Percentiles rank a stretch among this genome's conserved stretches.
These are phyloP conservation scores for Sclerotiophoma versabilis DNA, from an alignment of 2,329 filamentous ascomycete genomes.

Conservation along the genomic window DNA sequence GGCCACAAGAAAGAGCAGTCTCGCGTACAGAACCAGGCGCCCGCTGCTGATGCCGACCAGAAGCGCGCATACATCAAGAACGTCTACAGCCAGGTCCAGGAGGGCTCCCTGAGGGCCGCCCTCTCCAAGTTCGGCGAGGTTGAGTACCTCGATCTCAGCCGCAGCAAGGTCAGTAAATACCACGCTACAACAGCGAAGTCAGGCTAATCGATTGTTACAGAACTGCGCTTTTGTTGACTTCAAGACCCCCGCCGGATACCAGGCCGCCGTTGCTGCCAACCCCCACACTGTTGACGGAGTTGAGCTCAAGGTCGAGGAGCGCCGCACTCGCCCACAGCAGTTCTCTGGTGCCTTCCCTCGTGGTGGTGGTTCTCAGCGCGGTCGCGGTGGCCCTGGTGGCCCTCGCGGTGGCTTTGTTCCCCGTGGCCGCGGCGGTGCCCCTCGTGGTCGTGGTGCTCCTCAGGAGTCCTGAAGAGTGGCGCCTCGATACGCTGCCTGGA, in stretches of 20 bases:
- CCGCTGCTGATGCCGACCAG: slow-evolving; percentile 72
- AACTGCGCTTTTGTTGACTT: slow-evolving; percentile 98
- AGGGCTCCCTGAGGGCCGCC: slow-evolving; percentile 72
- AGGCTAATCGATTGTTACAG: slow-evolving; percentile 56
- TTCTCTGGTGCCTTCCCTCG: slow-evolving; percentile 47
- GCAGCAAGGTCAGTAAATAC: slow-evolving; percentile 72
- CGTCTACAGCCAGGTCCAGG: slow-evolving; percentile 86
- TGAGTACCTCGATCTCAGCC: slow-evolving; percentile 69
- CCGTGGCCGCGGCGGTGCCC: slow-evolving; percentile 69
- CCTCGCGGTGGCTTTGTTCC: slow-evolving; percentile 74
- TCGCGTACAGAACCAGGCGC: slow-evolving; percentile 71
- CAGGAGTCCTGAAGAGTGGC: slow-evolving; percentile 44
- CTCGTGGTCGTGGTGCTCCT: slow-evolving; percentile 59
- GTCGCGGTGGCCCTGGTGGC: slow-evolving; percentile 66
- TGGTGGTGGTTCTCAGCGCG: slow-evolving; percentile 56
- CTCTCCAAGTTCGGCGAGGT: slow-evolving; percentile 74
- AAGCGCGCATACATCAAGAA: slow-evolving; percentile 94
- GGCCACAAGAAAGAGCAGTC: slow-evolving; percentile 85
- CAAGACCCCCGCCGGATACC: slow-evolving; percentile 78
- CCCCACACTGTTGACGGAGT: slow-evolving; percentile 85
- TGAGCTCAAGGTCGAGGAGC: slow-evolving; percentile 85
- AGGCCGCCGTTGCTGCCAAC: slow-evolving; percentile 82
- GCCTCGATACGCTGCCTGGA: slow-evolving; percentile 6
- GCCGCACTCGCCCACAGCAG: slow-evolving; percentile 65
- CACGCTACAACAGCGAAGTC: neutral